phyloP scores from a whole-genome alignment of 331 rosid genomes.

The Ulmus americana region DNA sequence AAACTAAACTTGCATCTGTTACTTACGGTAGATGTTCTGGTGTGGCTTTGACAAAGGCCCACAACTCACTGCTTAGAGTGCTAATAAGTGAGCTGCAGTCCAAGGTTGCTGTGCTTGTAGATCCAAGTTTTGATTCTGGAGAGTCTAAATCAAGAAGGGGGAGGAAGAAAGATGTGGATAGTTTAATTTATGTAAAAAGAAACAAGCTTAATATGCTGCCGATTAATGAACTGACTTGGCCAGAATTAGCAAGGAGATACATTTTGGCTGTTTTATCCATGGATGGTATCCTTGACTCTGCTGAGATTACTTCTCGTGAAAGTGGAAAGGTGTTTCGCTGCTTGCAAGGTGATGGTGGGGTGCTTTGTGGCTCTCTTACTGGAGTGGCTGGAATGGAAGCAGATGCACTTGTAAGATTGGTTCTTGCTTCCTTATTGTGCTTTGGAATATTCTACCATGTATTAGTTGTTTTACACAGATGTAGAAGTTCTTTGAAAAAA shows the following conservation, averaged over 20 bases:
- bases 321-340: slow-evolving; percentile 92
- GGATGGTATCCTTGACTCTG: slow-evolving; percentile 91
- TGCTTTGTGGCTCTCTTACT: slow-evolving; percentile 93
- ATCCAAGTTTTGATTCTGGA: slow-evolving; percentile 92
- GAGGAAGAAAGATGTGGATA: slow-evolving; percentile 82
- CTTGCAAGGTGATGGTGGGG: slow-evolving; percentile 96
- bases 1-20: slow-evolving; percentile 57
- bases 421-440: slow-evolving; percentile 18
- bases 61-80: slow-evolving; percentile 70
- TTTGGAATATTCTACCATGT: slow-evolving; percentile 6
- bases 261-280: slow-evolving; percentile 77
- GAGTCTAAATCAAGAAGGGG: slow-evolving; percentile 80
- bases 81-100: slow-evolving; percentile 77
- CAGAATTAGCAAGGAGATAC: slow-evolving; percentile 85
- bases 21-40: slow-evolving; percentile 76
- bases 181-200: slow-evolving; percentile 51
- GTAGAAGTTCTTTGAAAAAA: not conserved
- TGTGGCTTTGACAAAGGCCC: slow-evolving; percentile 78
- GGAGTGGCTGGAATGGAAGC: slow-evolving; percentile 99
- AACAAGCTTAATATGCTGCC: slow-evolving; percentile 77
- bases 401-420: slow-evolving; percentile 80
- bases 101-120: slow-evolving; percentile 85
- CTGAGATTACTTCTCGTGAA: slow-evolving; percentile 79
- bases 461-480: not conserved
- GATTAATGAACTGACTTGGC: slow-evolving; percentile 91